Conservation (phyloP, 345 rosid species). For the Pugionium cornutum region DNA sequence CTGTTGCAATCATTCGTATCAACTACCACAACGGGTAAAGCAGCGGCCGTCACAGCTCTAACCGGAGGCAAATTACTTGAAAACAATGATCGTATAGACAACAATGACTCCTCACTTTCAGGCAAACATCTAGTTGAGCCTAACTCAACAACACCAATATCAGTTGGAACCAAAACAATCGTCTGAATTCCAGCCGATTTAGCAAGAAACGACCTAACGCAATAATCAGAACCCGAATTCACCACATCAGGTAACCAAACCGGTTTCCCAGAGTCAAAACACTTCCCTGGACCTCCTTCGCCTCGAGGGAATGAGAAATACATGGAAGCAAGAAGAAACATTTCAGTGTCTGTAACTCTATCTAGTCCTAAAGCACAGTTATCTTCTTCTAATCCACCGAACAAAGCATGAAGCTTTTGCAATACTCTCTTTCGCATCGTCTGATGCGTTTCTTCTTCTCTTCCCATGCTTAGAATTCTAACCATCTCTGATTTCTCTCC, state of each 20-base stretch:
- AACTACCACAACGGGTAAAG: slow-evolving; percentile 32
- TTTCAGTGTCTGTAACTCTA: slow-evolving; percentile 80
- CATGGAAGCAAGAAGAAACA: slow-evolving; percentile 83
- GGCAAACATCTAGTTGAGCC: slow-evolving; percentile 76
- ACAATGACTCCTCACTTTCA: slow-evolving; percentile 52
- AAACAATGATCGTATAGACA: slow-evolving; percentile 49
- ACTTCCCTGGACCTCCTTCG: slow-evolving; percentile 81
- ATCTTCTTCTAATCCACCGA: slow-evolving; percentile 91
- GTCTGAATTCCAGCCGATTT: slow-evolving; percentile 82
- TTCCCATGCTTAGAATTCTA: slow-evolving; percentile 45
- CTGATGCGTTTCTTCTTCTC: slow-evolving; percentile 69
- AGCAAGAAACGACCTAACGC: slow-evolving; percentile 76
- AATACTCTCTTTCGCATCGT: slow-evolving; percentile 76
- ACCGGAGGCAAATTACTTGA: slow-evolving; percentile 44
- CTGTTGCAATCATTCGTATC: slow-evolving; percentile 56
- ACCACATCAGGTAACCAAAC: slow-evolving; percentile 62
- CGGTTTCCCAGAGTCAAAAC: slow-evolving; percentile 62
- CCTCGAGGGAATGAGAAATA: slow-evolving; percentile 84
- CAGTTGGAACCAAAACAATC: slow-evolving; percentile 76
- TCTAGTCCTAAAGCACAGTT: slow-evolving; percentile 74
- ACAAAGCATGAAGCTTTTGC: slow-evolving; percentile 73
- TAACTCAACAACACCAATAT: slow-evolving; percentile 85
- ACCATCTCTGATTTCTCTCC: slow-evolving; percentile 66
- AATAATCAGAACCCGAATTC: slow-evolving; percentile 61
- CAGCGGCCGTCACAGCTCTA: slow-evolving; percentile 39